phyloP scores from a whole-genome alignment of 371 early-diverging fungal species.

The Funneliformis caledonium region DNA sequence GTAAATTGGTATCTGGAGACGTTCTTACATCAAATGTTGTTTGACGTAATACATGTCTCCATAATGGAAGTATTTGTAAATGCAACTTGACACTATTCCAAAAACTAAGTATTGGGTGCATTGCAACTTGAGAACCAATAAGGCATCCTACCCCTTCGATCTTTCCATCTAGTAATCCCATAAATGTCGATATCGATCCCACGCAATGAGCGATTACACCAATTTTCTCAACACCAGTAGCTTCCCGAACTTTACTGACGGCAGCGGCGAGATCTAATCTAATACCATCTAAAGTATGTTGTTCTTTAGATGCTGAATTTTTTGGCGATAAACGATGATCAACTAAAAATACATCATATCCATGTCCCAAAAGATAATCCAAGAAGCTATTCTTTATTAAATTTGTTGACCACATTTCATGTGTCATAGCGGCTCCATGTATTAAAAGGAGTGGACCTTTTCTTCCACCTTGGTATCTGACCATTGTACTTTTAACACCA shows the following conservation, averaged over 20 bases:
- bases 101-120: conserved; percentile 43
- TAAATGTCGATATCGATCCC: conserved; percentile 49
- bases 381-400: conserved; percentile 48
- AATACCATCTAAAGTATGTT: conserved; percentile 44
- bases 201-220: conserved; percentile 51
- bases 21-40: conserved; percentile 23
- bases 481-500: conserved; percentile 9
- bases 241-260: conserved; percentile 45
- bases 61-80: conserved; percentile 44
- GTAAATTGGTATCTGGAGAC: conserved; percentile 37
- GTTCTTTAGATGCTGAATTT: conserved; percentile 44
- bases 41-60: conserved; percentile 34
- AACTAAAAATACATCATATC: conserved; percentile 51
- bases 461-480: conserved; percentile 40
- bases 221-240: conserved; percentile 47
- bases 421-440: conserved; percentile 50
- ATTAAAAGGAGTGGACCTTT: conserved; percentile 51
- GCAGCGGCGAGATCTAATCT: conserved; percentile 47
- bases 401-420: conserved; percentile 46
- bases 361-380: conserved; percentile 48
- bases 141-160: conserved; percentile 50
- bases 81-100: conserved; percentile 43
- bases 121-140: conserved; percentile 44
- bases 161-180: conserved; percentile 49
- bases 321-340: conserved; percentile 48